phyloP scores from a whole-genome alignment of 345 rosid genomes.

The Bruguiera parviflora region DNA sequence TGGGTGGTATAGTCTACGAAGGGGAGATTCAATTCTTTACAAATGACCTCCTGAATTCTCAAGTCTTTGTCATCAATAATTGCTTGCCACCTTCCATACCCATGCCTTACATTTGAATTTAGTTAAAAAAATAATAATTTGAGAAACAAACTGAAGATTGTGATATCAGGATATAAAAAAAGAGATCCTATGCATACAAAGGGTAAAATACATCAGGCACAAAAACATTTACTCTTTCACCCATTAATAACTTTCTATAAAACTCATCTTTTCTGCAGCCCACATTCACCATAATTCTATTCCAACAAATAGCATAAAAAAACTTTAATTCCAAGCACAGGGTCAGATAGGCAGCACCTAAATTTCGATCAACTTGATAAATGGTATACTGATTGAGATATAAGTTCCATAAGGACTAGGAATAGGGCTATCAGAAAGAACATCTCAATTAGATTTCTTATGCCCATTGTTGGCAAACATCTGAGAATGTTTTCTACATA shows the following conservation, averaged over 20 bases:
- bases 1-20: constrained; percentile 58
- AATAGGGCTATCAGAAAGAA: background rate
- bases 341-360: background rate
- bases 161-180: background rate
- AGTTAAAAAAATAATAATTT: background rate
- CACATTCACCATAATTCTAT: background rate
- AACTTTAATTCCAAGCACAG: background rate
- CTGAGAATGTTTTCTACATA: background rate
- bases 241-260: background rate
- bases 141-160: constrained; percentile 11
- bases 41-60: constrained; percentile 79
- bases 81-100: constrained; percentile 99
- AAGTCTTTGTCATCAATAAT: constrained; percentile 92
- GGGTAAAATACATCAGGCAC: background rate
- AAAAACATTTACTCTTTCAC: background rate
- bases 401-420: background rate
- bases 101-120: constrained; percentile 58
- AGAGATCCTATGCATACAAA: background rate
- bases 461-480: too few relatives aligned
- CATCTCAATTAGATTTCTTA: too few relatives aligned
- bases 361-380: background rate
- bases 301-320: background rate
- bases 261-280: background rate
- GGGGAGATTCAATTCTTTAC: constrained; percentile 86
- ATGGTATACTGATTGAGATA: background rate